These are phyloP conservation scores for Cladophialophora immunda DNA, from an alignment of 2,329 filamentous ascomycete genomes.

Conservation along the genomic window DNA sequence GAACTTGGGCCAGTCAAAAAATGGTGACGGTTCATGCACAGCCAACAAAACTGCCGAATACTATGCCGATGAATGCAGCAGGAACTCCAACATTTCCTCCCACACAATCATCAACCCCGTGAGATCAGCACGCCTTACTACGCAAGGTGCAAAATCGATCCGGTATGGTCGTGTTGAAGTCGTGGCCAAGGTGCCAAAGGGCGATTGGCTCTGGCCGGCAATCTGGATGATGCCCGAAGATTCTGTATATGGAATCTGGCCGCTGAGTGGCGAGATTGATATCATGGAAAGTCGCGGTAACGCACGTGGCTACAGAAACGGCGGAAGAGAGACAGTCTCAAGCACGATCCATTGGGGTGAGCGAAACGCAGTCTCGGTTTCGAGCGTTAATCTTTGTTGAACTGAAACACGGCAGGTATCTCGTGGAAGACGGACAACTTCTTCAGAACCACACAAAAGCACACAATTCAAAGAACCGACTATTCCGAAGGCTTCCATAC, in stretches of 20 bases:
- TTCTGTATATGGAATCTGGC: slow-evolving; percentile 61
- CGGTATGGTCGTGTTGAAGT: slow-evolving; percentile 64
- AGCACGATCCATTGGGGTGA: slow-evolving; percentile 60
- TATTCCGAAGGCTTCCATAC: slow-evolving; percentile 56
- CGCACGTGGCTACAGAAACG: slow-evolving; percentile 48
- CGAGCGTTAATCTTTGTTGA: slow-evolving; percentile 16
- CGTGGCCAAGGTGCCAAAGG: slow-evolving; percentile 60
- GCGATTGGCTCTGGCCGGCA: slow-evolving; percentile 65
- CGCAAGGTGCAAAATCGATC: slow-evolving; percentile 52
- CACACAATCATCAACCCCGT: slow-evolving; percentile 50
- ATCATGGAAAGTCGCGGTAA: slow-evolving; percentile 62
- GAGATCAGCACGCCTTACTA: slow-evolving; percentile 59
- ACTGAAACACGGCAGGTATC: slow-evolving; percentile 17
- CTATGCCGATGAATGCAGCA: slow-evolving; percentile 38
- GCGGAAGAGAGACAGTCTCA: slow-evolving; percentile 55
- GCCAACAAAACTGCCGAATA: slow-evolving; percentile 26
- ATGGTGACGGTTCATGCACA: slow-evolving; percentile 32
- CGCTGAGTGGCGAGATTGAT: slow-evolving; percentile 63
- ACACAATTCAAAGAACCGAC: slow-evolving; percentile 44
- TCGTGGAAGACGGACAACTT: slow-evolving; percentile 41
- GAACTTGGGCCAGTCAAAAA: slow-evolving; percentile 50
- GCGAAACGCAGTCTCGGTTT: slow-evolving; percentile 31
- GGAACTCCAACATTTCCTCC: slow-evolving; percentile 53
- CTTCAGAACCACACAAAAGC: slow-evolving; percentile 43
- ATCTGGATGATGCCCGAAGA: slow-evolving; percentile 62